phyloP scores from a whole-genome alignment of 139 green algal species.

The Tetradesmus lagerheimii region DNA sequence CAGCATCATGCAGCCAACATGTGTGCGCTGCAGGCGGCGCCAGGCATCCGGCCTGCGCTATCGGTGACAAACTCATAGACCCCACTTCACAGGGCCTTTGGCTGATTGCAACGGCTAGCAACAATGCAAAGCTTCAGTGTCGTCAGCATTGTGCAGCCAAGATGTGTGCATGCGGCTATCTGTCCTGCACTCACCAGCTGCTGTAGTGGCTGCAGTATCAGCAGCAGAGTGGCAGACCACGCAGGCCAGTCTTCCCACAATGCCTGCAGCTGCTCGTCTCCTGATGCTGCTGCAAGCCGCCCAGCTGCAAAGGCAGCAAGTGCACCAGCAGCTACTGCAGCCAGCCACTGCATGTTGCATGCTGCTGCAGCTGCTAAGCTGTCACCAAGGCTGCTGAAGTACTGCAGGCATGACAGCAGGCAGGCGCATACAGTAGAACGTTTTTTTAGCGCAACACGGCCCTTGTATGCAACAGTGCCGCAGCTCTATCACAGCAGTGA shows the following conservation, averaged over 20 bases:
- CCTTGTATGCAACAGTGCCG: too few species aligned
- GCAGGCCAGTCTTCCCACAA: slow-evolving; percentile 51
- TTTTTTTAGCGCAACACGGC: too few species aligned
- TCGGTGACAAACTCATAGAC: too few species aligned
- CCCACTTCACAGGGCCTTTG: too few species aligned
- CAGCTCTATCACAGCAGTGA: too few species aligned
- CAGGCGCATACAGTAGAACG: neutral
- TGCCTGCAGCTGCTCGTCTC: neutral
- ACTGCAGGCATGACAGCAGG: neutral
- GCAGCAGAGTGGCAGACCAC: slow-evolving; percentile 68
- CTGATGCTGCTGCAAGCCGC: neutral
- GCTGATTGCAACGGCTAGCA: too few species aligned
- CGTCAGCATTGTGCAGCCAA: neutral
- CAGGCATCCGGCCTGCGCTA: too few species aligned
- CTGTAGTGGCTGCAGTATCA: slow-evolving; percentile 66
- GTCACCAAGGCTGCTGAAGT: neutral
- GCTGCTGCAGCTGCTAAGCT: neutral
- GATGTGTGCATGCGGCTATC: neutral
- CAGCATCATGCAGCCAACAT: too few species aligned
- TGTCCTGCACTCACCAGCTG: slow-evolving; percentile 56
- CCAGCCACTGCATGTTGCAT: neutral
- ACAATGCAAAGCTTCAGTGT: too few species aligned
- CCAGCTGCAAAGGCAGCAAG: neutral
- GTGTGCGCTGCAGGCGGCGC: too few species aligned
- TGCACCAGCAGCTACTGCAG: slow-evolving; percentile 15